These are phyloP conservation scores for Protomyces macrosporus DNA, from an alignment of 1,139 yeast genomes.

Conservation along the genomic window DNA sequence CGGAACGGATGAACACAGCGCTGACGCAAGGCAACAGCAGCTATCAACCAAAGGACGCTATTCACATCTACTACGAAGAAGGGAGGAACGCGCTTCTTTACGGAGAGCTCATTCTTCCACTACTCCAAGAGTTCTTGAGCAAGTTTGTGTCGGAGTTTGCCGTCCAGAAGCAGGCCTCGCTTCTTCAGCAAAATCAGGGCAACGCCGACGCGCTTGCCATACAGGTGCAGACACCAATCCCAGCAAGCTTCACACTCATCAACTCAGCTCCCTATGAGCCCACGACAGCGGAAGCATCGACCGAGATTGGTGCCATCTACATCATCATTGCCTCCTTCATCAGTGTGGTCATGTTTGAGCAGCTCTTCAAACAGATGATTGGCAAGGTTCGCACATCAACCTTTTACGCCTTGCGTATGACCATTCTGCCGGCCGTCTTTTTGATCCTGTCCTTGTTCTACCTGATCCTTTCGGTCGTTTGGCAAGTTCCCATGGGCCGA, in stretches of 20 bases:
- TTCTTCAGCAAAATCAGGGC: slow-evolving; percentile 7
- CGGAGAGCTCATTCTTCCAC: slow-evolving; percentile 13
- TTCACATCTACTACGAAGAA: slow-evolving; percentile 17
- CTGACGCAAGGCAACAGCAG: slow-evolving; percentile 4
- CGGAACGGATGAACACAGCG: slow-evolving; percentile 14
- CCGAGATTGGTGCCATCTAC: slow-evolving; percentile 64
- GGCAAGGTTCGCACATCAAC: slow-evolving; percentile 46
- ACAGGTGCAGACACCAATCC: slow-evolving; percentile 13
- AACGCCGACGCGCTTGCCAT: slow-evolving; percentile 13
- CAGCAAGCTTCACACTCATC: slow-evolving; percentile 7
- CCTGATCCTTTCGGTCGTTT: slow-evolving; percentile 56
- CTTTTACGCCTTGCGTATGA: slow-evolving; percentile 48
- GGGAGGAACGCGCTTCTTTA: slow-evolving; percentile 14
- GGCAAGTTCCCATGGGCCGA: slow-evolving; percentile 49
- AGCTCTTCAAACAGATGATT: slow-evolving; percentile 49
- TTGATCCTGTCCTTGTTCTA: slow-evolving; percentile 53
- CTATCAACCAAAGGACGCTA: slow-evolving; percentile 20
- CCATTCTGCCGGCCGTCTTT: slow-evolving; percentile 45
- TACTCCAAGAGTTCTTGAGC: neutral
- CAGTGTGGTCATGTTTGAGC: slow-evolving; percentile 55
- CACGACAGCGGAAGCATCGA: slow-evolving; percentile 27
- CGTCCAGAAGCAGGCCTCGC: slow-evolving; percentile 11
- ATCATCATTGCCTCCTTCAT: slow-evolving; percentile 62
- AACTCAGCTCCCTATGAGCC: slow-evolving; percentile 16
- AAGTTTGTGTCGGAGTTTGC: slow-evolving; percentile 5